Conservation (phyloP, 345 rosid species). For the Salix brachista region DNA sequence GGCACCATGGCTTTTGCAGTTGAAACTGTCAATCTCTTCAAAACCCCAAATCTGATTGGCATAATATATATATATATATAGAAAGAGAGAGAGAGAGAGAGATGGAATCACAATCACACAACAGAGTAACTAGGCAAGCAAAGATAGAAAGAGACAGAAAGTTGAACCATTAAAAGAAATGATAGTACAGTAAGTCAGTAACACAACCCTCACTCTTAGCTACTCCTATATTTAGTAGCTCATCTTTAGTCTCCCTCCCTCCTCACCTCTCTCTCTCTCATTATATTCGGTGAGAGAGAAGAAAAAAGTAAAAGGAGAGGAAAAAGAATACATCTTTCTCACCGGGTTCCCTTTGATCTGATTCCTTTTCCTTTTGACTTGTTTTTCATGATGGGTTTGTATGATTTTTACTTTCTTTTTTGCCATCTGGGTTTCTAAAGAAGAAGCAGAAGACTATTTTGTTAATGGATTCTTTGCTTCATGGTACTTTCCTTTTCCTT, state of each 20-base stretch:
- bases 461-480: conserved; percentile 2
- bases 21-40: conserved; percentile 14
- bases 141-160: conserved; percentile 2
- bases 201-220: background rate
- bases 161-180: conserved; percentile 2
- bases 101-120: background rate
- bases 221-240: background rate
- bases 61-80: background rate
- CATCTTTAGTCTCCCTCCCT: background rate
- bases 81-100: background rate
- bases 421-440: background rate
- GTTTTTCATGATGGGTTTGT: background rate
- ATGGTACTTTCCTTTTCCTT: conserved; percentile 1
- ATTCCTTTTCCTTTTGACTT: conserved; percentile 3
- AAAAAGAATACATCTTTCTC: conserved; percentile 4
- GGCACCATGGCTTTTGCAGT: conserved; percentile 15
- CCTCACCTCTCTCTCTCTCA: background rate
- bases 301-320: conserved; percentile 1
- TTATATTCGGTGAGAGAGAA: background rate
- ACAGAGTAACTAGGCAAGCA: background rate
- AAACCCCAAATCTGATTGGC: conserved; percentile 3
- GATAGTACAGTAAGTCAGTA: background rate
- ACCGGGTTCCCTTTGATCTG: conserved; percentile 5
- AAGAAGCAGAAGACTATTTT: background rate
- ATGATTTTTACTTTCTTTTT: conserved; percentile 1